Conservation (phyloP, 768 basidiomycete genomes). For the Phallus indusiatus region DNA sequence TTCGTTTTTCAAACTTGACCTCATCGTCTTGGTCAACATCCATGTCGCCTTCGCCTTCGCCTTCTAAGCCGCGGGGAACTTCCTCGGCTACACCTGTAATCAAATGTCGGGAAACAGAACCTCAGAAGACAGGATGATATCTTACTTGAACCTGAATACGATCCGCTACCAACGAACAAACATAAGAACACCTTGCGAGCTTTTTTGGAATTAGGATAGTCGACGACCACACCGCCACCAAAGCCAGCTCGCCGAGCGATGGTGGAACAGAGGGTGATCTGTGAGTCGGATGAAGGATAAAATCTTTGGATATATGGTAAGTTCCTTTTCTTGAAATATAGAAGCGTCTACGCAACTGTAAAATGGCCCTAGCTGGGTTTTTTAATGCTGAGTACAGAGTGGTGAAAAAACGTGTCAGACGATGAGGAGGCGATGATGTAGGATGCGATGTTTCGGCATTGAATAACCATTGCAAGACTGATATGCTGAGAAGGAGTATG, state of each 20-base stretch:
- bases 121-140: background rate
- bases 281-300: conserved; percentile 95
- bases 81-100: conserved; percentile 22
- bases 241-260: conserved; percentile 93
- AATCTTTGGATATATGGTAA: conserved; percentile 31
- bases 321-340: background rate
- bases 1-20: conserved; percentile 68
- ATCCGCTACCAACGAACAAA: conserved; percentile 79
- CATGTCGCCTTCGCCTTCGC: conserved; percentile 38
- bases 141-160: conserved; percentile 27
- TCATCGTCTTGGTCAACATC: conserved; percentile 37
- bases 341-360: conserved; percentile 38
- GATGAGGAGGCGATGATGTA: conserved; percentile 83
- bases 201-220: conserved; percentile 96
- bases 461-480: conserved; percentile 97
- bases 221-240: conserved; percentile 91
- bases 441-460: conserved; percentile 91
- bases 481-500: conserved; percentile 51
- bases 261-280: conserved; percentile 89
- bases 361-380: conserved; percentile 76
- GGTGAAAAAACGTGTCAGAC: conserved; percentile 82
- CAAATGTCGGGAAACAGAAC: background rate
- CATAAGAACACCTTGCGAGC: conserved; percentile 93
- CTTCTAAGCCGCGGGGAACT: conserved; percentile 70
- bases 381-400: conserved; percentile 80